Evolutionary conservation across 2,329 filamentous ascomycete genomes (phyloP).

Genomic region (Ascochyta pisi): DNA sequence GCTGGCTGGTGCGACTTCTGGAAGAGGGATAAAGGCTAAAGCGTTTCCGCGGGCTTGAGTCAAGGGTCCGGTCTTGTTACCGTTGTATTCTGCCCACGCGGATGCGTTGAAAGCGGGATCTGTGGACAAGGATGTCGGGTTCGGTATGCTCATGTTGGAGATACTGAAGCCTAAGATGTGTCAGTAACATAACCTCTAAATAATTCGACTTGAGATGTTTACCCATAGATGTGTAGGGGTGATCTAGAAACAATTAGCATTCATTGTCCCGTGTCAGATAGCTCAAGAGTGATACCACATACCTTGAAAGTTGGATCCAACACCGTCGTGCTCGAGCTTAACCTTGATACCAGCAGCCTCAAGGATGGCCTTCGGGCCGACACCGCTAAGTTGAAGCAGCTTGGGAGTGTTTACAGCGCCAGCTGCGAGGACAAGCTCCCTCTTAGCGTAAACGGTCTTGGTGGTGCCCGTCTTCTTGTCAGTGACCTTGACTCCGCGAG

Average conservation of each 20-base stretch:
- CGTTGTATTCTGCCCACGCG: slow-evolving; percentile 35
- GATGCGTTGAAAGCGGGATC: slow-evolving; percentile 38
- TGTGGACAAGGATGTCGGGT: slow-evolving; percentile 27
- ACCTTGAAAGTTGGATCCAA: slow-evolving; percentile 43
- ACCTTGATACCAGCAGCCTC: slow-evolving; percentile 36
- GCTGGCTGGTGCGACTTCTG: slow-evolving; percentile 27
- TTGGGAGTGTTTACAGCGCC: slow-evolving; percentile 63
- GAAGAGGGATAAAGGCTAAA: slow-evolving; percentile 37
- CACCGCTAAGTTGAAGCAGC: slow-evolving; percentile 52
- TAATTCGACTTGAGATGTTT: no score
- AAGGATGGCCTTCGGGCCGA: slow-evolving; percentile 38
- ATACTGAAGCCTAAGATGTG: slow-evolving; percentile 22
- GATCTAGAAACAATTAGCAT: slow-evolving; percentile 21
- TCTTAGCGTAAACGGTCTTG: slow-evolving; percentile 33
- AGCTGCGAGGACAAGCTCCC: slow-evolving; percentile 67
- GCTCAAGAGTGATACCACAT: no score
- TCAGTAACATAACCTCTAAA: not conserved
- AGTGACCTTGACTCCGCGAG: slow-evolving; percentile 36
- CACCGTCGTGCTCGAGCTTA: slow-evolving; percentile 37
- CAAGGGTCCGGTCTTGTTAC: slow-evolving; percentile 36
- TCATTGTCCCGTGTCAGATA: no score
- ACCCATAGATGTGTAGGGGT: slow-evolving; percentile 31
- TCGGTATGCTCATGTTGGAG: slow-evolving; percentile 30
- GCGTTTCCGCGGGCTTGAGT: slow-evolving; percentile 36
- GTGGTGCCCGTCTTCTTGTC: slow-evolving; percentile 24